Percentiles rank a stretch among this genome's conserved stretches.
These are phyloP conservation scores for Leccinum angustisporum DNA, from an alignment of 1,284 basidiomycete species.

Conservation along the genomic window DNA sequence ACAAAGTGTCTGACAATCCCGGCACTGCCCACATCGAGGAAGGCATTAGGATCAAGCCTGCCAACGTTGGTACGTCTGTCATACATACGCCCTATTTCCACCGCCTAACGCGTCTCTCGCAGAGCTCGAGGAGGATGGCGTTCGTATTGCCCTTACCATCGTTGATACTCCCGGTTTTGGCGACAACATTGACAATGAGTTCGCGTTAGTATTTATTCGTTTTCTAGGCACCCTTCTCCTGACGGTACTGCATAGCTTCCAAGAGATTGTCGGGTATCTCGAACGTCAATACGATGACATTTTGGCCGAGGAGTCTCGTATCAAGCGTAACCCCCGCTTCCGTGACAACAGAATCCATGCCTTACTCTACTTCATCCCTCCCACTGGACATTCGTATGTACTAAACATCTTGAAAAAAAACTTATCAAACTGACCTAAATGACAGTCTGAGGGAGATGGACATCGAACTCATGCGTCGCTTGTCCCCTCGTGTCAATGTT, in stretches of 20 bases:
- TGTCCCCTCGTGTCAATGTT: constrained; percentile 97
- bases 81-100: neutral
- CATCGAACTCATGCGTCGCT: constrained; percentile 96
- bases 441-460: constrained; percentile 94
- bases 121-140: constrained; percentile 99
- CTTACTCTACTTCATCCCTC: constrained; percentile 97
- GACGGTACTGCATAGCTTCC: constrained; percentile 60
- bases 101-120: constrained; percentile 8
- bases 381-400: constrained; percentile 75
- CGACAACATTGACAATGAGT: constrained; percentile 99
- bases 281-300: constrained; percentile 99
- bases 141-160: constrained; percentile 96
- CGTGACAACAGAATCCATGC: constrained; percentile 97
- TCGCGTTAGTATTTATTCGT: constrained; percentile 66
- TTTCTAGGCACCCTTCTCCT: constrained; percentile 9
- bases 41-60: constrained; percentile 94
- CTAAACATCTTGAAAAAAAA: neutral
- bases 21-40: constrained; percentile 93
- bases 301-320: constrained; percentile 96
- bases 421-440: neutral
- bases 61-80: constrained; percentile 80
- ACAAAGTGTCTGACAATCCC: constrained; percentile 86
- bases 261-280: constrained; percentile 95
- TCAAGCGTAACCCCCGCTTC: constrained; percentile 99
- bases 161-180: constrained; percentile 99